phyloP scores from a whole-genome alignment of 2,329 filamentous ascomycete species.

The Aureobasidium uvarum region DNA sequence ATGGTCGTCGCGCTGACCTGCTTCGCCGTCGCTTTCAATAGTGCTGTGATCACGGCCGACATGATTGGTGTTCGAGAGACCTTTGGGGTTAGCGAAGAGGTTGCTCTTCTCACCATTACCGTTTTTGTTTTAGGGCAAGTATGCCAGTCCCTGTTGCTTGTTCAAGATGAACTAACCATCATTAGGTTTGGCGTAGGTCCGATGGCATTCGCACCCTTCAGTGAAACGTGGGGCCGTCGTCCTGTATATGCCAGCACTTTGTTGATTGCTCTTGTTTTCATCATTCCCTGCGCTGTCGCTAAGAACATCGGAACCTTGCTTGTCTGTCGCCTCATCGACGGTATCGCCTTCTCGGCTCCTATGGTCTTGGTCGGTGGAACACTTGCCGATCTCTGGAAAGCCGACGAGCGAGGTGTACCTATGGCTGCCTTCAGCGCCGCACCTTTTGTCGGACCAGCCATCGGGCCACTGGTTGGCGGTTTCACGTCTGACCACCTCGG shows the following conservation, averaged over 20 bases:
- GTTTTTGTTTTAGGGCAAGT: conserved; percentile 67
- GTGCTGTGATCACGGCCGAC: conserved; percentile 75
- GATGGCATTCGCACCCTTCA: conserved; percentile 75
- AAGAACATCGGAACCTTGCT: conserved; percentile 74
- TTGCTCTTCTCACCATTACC: conserved; percentile 68
- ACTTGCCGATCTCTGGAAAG: conserved; percentile 78
- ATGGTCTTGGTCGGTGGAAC: conserved; percentile 86
- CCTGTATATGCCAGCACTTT: conserved; percentile 70
- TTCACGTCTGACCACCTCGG: conserved; percentile 67
- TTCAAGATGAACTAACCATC: neutral
- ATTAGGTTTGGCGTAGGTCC: conserved; percentile 72
- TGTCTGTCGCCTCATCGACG: conserved; percentile 73
- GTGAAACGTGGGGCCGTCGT: conserved; percentile 70
- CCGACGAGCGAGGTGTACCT: conserved; percentile 78
- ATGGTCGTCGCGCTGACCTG: conserved; percentile 70
- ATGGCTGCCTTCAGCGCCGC: conserved; percentile 85
- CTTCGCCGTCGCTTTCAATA: conserved; percentile 53
- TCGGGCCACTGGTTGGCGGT: conserved; percentile 63
- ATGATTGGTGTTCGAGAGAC: conserved; percentile 61
- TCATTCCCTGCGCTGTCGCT: conserved; percentile 75
- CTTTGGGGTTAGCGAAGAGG: conserved; percentile 69
- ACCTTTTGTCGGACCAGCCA: conserved; percentile 77
- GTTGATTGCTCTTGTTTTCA: conserved; percentile 69
- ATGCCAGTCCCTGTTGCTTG: conserved; percentile 44
- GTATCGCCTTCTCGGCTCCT: conserved; percentile 79